Evolutionary conservation across 1,284 basidiomycete species (phyloP).

Genomic region (Cryptococcus depauperatus): DNA sequence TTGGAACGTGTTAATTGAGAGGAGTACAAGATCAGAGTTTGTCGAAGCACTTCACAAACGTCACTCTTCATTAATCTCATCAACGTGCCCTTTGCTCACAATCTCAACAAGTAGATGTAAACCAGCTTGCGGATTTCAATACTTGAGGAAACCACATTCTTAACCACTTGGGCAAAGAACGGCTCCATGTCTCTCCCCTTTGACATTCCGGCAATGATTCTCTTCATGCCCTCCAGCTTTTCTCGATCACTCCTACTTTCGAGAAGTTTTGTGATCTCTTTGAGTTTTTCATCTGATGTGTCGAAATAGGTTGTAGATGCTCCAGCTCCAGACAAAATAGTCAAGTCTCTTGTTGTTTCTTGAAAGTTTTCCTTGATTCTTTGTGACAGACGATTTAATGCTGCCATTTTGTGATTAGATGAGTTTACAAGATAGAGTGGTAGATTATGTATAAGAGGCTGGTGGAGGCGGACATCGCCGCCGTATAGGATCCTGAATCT

Average conservation of each 20-base stretch:
- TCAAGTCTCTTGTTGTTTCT: constrained; percentile 44
- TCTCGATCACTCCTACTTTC: constrained; percentile 79
- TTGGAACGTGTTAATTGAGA: constrained; percentile 99
- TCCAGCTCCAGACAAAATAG: constrained; percentile 33
- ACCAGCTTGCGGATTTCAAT: constrained; percentile 94
- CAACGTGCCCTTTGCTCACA: constrained; percentile 48
- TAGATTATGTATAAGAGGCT: no score
- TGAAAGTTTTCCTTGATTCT: constrained; percentile 46
- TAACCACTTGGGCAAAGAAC: constrained; percentile 90
- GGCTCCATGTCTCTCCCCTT: constrained; percentile 84
- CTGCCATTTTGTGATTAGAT: constrained; percentile 38
- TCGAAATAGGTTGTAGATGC: constrained; percentile 43
- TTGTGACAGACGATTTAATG: constrained; percentile 42
- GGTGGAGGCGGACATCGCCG: no score
- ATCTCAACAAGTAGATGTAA: constrained; percentile 91
- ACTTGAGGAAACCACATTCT: constrained; percentile 81
- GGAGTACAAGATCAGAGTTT: constrained; percentile 86
- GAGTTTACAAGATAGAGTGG: no score
- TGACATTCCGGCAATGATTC: constrained; percentile 86
- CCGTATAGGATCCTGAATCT: no score
- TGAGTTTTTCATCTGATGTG: constrained; percentile 43
- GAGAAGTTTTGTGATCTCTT: constrained; percentile 68
- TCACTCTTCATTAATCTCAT: no score
- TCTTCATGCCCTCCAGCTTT: constrained; percentile 86
- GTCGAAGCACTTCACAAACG: constrained; percentile 58